Base-by-base conservation (phyloP, 1,284 basidiomycete genomes). In the Athelia sp. region DNA sequence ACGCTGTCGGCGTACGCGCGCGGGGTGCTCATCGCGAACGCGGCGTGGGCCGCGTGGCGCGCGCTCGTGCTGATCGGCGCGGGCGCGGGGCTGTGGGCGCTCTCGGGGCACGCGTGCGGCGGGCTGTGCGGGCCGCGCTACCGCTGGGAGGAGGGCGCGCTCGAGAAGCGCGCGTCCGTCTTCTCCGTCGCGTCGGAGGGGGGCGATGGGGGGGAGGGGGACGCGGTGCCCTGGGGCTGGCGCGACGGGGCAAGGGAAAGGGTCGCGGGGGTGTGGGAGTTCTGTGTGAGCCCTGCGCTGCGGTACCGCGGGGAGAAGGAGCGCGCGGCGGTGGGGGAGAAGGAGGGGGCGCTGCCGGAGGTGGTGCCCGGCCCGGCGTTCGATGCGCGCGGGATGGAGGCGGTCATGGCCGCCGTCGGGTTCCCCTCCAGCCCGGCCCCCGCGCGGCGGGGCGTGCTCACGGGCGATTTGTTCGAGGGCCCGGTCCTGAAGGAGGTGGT, bases 101-200 rank as follows among this genome's bases (percentile, higher is more conserved):
- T 85, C 53, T 86, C 82, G 48, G 86, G 84, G 45, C 78, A 89
- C 54, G 78, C 77, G 53, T 89, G 84, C 50, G 87, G 78, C 46
- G 88, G 89, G 21, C 63, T 90, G n/a, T 90, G 87, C 62, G 89
- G 89, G 45, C 89, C 89, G 10, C 79, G 87, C 19, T 80, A 82
- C 60, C 75, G 84, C 54, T 90, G 87, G 89, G 87, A 90, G 61
- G 88, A 90, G 66, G 79, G 83, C 51, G 81, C 82, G 34, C 72
- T 73, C 18, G 84, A 84, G 59, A 86, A 82, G 69, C 72, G 70
- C 11, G 61, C 71, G 46, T 76, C 77, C 4, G 58, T 73, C 15
- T 76, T 76, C 55, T 40, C 36, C 11, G n/a, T 34, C n/a, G 32
- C 32, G 11, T n/a, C n/a, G n/a, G n/a, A n/a, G 26, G 72, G 67